These are phyloP conservation scores for Bromus sterilis DNA, from an alignment of 176 grass and related monocot species.

Conservation along the genomic window DNA sequence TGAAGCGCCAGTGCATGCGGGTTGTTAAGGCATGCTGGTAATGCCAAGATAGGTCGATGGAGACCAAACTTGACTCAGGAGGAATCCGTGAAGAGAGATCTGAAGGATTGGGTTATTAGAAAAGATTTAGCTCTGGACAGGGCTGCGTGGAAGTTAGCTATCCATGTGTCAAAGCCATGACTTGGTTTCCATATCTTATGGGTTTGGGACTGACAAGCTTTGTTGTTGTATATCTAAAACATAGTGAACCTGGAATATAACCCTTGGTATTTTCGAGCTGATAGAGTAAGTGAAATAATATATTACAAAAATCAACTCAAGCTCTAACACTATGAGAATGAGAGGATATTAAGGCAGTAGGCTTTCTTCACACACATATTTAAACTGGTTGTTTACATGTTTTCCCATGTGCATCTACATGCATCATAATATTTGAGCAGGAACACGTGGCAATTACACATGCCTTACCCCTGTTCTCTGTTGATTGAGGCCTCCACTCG, in stretches of 20 bases:
- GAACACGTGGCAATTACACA: background rate
- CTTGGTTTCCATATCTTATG: too few relatives aligned
- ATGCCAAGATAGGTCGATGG: too few relatives aligned
- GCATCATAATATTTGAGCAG: background rate
- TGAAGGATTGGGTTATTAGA: too few relatives aligned
- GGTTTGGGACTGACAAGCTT: too few relatives aligned
- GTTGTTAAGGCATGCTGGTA: too few relatives aligned
- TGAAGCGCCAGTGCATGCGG: too few relatives aligned
- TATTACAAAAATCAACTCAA: background rate
- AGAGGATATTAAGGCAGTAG: background rate
- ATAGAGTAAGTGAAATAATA: background rate
- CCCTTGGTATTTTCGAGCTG: background rate
- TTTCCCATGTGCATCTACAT: background rate
- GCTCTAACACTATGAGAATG: background rate
- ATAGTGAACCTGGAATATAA: background rate
- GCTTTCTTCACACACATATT: background rate
- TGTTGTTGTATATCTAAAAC: background rate
- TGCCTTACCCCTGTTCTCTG: slow-evolving; percentile 89
- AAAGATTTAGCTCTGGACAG: too few relatives aligned
- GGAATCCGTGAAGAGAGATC: too few relatives aligned
- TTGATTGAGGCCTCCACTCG: slow-evolving; percentile 92
- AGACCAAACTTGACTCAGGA: too few relatives aligned
- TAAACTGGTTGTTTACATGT: background rate
- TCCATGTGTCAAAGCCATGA: too few relatives aligned
- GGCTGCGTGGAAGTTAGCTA: too few relatives aligned